These are phyloP conservation scores for Mucor ambiguus DNA, from an alignment of 371 early-diverging fungal genomes.

Conservation along the genomic window DNA sequence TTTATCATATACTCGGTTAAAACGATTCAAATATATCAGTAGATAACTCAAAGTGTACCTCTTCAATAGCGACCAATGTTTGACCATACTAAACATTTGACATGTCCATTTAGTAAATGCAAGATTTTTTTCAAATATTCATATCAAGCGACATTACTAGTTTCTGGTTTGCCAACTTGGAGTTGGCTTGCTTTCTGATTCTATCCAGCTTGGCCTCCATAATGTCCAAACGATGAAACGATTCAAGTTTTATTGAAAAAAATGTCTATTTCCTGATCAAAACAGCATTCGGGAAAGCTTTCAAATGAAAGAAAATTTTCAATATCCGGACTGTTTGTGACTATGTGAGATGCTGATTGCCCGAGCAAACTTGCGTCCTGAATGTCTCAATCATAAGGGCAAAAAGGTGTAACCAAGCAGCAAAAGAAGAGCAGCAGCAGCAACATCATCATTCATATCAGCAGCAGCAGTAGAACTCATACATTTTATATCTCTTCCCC, in stretches of 20 bases:
- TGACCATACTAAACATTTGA: slow-evolving; percentile 59
- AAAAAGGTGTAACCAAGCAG: neutral
- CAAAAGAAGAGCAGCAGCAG: slow-evolving; percentile 1
- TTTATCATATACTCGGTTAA: neutral
- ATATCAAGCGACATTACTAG: slow-evolving; percentile 43
- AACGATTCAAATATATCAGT: neutral
- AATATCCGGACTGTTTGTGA: slow-evolving; percentile 34
- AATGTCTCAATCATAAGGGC: neutral
- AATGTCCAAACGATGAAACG: neutral
- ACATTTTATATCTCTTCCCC: neutral
- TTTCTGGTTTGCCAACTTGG: slow-evolving; percentile 85
- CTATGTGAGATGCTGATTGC: neutral
- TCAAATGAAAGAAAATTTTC: slow-evolving; percentile 25
- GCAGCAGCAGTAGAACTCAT: neutral
- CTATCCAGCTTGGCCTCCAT: slow-evolving; percentile 59
- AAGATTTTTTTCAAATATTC: neutral
- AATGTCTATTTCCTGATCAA: neutral
- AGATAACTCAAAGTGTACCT: slow-evolving; percentile 41
- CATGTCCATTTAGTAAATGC: neutral
- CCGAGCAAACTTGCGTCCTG: neutral
- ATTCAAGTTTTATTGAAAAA: neutral
- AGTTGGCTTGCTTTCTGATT: slow-evolving; percentile 68
- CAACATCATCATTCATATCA: neutral
- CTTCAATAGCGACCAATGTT: slow-evolving; percentile 87
- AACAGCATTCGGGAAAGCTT: neutral